phyloP scores from a whole-genome alignment of 495 filamentous ascomycete genomes.

The Trichoderma gamsii region DNA sequence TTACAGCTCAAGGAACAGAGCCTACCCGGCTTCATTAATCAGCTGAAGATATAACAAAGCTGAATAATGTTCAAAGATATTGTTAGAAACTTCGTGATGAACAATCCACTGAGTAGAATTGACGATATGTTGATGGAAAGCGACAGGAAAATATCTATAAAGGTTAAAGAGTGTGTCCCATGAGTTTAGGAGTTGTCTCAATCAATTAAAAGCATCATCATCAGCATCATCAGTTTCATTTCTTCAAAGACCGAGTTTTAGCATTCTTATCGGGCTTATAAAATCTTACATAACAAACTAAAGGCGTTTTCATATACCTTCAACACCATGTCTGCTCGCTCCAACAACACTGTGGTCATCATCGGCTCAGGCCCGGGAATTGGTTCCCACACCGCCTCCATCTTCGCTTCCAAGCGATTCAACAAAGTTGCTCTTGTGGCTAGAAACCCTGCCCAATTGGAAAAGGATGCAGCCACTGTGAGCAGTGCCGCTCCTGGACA shows the following conservation, averaged over 20 bases:
- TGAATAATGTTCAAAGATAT: not conserved
- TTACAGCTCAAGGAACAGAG: not conserved
- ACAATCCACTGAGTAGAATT: not conserved
- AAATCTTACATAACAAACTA: not conserved
- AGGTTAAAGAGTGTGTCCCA: not conserved
- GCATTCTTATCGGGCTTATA: not conserved
- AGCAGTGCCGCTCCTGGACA: slow-evolving; percentile 19
- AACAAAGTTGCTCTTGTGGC: slow-evolving; percentile 35
- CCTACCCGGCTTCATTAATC: not conserved
- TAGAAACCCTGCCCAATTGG: slow-evolving; percentile 31
- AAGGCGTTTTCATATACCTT: not conserved
- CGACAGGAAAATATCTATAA: not conserved
- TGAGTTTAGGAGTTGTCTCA: not conserved
- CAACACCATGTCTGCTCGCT: not conserved
- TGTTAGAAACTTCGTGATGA: not conserved
- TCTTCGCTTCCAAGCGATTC: slow-evolving; percentile 35
- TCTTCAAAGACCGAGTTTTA: not conserved
- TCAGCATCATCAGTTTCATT: not conserved
- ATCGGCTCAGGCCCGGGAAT: slow-evolving; percentile 41
- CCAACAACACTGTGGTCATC: slow-evolving; percentile 24
- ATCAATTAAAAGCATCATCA: not conserved
- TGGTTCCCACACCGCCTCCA: slow-evolving; percentile 28
- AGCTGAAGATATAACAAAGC: not conserved
- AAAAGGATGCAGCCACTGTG: slow-evolving; percentile 23
- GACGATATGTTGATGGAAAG: not conserved